Conservation (phyloP, 371 early-diverging fungal genomes). For the Blastocladiella emersonii region DNA sequence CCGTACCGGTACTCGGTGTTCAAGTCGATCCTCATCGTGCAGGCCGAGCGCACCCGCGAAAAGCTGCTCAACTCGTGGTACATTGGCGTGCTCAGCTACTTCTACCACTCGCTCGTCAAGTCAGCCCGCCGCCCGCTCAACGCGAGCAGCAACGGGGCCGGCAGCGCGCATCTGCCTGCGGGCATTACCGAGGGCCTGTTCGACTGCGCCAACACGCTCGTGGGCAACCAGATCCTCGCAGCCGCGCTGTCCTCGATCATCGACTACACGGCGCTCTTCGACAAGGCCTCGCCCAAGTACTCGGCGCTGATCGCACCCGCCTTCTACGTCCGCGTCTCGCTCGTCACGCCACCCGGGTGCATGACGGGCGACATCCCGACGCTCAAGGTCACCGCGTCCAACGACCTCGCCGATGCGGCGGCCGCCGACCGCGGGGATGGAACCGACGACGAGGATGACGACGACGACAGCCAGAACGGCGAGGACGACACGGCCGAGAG, state of each 20-base stretch:
- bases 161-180: no score
- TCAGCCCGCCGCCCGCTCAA: conserved; percentile 11
- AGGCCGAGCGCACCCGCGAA: conserved; percentile 34
- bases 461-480: no score
- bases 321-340: conserved; percentile 13
- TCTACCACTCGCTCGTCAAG: conserved; percentile 18
- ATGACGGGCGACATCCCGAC: no score
- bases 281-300: background rate
- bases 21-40: conserved; percentile 21
- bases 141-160: no score
- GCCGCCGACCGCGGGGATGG: no score
- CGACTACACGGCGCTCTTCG: conserved; percentile 25
- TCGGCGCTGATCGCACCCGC: background rate
- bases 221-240: conserved; percentile 24
- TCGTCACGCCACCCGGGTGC: background rate
- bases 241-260: conserved; percentile 21
- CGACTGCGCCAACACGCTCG: conserved; percentile 20
- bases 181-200: conserved; percentile 22
- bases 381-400: no score
- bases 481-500: no score
- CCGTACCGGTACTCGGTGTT: conserved; percentile 2
- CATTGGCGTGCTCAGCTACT: conserved; percentile 17
- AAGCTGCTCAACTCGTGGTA: conserved; percentile 32
- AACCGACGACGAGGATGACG: no score
- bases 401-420: no score